These are phyloP conservation scores for Capsicum chinense DNA, from an alignment of 257 asterid species.

Conservation along the genomic window DNA sequence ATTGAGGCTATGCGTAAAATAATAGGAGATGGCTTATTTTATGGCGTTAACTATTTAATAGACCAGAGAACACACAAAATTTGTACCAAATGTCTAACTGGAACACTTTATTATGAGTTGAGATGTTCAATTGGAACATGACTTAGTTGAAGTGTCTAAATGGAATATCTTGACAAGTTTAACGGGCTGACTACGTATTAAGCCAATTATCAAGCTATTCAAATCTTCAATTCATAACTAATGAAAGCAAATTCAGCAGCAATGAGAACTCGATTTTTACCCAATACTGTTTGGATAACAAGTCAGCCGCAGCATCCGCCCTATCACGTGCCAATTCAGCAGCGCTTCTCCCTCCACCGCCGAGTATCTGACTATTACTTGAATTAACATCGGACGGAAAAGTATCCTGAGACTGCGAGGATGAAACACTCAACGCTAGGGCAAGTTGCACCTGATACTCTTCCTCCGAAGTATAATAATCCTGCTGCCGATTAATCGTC, in stretches of 20 bases:
- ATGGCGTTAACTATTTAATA: no score
- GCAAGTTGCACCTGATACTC: constrained; percentile 95
- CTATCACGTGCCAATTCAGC: constrained; percentile 36
- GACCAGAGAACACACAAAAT: no score
- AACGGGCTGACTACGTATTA: no score
- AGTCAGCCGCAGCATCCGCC: constrained; percentile 78
- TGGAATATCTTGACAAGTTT: no score
- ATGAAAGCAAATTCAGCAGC: neutral
- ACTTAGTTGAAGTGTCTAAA: no score
- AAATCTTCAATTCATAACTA: no score
- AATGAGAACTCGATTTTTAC: constrained; percentile 46
- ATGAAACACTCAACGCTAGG: constrained; percentile 87
- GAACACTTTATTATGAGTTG: no score
- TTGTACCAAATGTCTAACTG: no score
- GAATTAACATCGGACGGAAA: constrained; percentile 44
- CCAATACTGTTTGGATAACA: constrained; percentile 90
- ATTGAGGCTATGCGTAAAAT: no score
- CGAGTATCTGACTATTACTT: constrained; percentile 43
- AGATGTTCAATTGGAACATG: no score
- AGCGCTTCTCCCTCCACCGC: constrained; percentile 32
- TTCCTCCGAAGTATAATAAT: constrained; percentile 87
- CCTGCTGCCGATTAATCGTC: constrained; percentile 58
- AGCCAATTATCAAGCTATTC: no score
- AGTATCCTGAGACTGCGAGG: constrained; percentile 63
- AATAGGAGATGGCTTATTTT: no score